Conservation (phyloP, 2,329 filamentous ascomycete genomes). For the Penicillium sp. region DNA sequence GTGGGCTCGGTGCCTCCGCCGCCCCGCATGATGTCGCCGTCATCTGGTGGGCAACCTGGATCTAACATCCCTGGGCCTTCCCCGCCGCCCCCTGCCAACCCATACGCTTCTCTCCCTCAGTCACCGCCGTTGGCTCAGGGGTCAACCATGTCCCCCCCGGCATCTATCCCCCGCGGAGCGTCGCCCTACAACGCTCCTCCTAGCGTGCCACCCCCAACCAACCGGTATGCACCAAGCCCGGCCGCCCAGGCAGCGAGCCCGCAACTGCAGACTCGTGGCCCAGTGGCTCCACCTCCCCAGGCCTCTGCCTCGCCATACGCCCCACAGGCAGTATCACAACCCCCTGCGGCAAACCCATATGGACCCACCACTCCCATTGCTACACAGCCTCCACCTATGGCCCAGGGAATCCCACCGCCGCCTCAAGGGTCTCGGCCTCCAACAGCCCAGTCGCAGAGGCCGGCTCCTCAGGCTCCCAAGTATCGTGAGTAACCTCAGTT, state of each 20-base stretch:
- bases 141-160: slow-evolving; percentile 44
- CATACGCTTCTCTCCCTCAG: slow-evolving; percentile 33
- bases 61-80: slow-evolving; percentile 58
- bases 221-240: slow-evolving; percentile 65
- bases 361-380: slow-evolving; percentile 43
- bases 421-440: slow-evolving; percentile 39
- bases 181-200: slow-evolving; percentile 83
- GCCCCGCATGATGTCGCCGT: slow-evolving; percentile 62
- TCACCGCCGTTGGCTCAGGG: slow-evolving; percentile 33
- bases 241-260: slow-evolving; percentile 47
- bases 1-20: slow-evolving; percentile 55
- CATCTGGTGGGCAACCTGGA: slow-evolving; percentile 45
- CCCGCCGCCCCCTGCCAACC: slow-evolving; percentile 34
- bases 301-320: slow-evolving; percentile 48
- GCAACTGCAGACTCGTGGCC: slow-evolving; percentile 38
- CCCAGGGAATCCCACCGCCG: slow-evolving; percentile 28
- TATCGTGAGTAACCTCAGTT: slow-evolving; percentile 49
- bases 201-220: slow-evolving; percentile 58
- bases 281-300: slow-evolving; percentile 43
- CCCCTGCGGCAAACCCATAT: slow-evolving; percentile 37
- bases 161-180: slow-evolving; percentile 56
- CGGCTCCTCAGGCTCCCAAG: slow-evolving; percentile 48
- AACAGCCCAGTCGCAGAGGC: slow-evolving; percentile 44
- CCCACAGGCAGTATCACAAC: slow-evolving; percentile 39
- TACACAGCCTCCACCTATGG: slow-evolving; percentile 22